phyloP scores from a whole-genome alignment of 2,329 filamentous ascomycete species.

The Ophiocordyceps polyrhachis-furcata region DNA sequence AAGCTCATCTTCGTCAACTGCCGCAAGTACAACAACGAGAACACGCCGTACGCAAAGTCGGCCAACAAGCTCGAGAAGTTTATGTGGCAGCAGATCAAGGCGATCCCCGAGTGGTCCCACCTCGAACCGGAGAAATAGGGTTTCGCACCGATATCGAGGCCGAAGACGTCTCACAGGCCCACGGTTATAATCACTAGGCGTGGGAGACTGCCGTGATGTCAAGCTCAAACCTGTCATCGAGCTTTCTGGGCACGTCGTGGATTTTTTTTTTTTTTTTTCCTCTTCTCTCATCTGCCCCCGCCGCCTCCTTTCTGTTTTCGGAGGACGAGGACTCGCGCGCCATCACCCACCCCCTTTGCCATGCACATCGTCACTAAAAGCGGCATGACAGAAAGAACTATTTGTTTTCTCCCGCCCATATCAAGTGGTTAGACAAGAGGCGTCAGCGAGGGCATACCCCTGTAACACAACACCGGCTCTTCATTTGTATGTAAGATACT shows the following conservation, averaged over 20 bases:
- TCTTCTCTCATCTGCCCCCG: background rate
- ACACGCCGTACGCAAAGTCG: slow-evolving; percentile 82
- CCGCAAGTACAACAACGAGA: slow-evolving; percentile 90
- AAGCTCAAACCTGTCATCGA: background rate
- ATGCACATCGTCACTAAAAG: too few species aligned
- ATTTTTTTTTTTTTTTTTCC: background rate
- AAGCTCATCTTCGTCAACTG: slow-evolving; percentile 89
- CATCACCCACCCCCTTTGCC: too few species aligned
- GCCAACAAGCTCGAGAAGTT: slow-evolving; percentile 85
- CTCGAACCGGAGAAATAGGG: slow-evolving; percentile 29
- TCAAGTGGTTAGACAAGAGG: background rate
- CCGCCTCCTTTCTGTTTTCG: too few species aligned
- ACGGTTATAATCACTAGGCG: background rate
- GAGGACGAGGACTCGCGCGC: too few species aligned
- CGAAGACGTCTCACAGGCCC: background rate
- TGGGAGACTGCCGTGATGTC: background rate
- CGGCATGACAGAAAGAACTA: background rate
- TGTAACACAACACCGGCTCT: background rate
- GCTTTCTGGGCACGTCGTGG: too few species aligned
- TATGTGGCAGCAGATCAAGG: slow-evolving; percentile 86
- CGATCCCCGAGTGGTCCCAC: slow-evolving; percentile 80
- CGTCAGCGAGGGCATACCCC: background rate
- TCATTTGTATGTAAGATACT: background rate
- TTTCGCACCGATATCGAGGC: slow-evolving; percentile 4
- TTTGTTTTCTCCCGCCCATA: background rate